A percentile compares a stretch with the other conserved stretches of the same genome.
Evolutionary conservation across 495 filamentous ascomycete genomes (phyloP).

Genomic region (Annulohypoxylon stygium): DNA sequence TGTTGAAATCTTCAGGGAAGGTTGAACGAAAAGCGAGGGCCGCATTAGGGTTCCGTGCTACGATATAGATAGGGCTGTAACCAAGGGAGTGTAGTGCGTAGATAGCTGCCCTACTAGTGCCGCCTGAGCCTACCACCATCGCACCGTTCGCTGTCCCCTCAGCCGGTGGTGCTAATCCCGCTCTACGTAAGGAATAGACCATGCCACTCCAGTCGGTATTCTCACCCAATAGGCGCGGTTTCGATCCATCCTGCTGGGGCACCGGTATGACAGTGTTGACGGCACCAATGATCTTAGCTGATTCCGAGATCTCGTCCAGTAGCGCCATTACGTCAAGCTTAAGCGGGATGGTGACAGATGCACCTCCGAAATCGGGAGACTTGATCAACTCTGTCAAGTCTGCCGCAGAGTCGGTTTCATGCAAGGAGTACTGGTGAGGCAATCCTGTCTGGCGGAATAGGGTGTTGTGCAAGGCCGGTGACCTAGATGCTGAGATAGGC

Average conservation of each 20-base stretch:
- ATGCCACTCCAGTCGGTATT: conserved; percentile 99
- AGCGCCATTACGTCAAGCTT: conserved; percentile 89
- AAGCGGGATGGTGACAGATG: conserved; percentile 94
- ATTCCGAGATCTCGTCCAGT: conserved; percentile 81
- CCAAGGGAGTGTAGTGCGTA: conserved; percentile 87
- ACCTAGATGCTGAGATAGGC: conserved; percentile 83
- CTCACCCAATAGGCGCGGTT: conserved; percentile 75
- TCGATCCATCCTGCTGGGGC: conserved; percentile 46
- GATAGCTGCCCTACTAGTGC: conserved; percentile 91
- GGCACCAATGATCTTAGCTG: conserved; percentile 87
- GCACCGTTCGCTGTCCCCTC: conserved; percentile 58
- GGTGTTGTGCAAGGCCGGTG: conserved; percentile 89
- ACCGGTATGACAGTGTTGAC: conserved; percentile 89
- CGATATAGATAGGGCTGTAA: conserved; percentile 86
- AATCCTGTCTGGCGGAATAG: conserved; percentile 84
- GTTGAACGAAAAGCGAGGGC: conserved; percentile 73
- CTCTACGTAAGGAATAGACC: conserved; percentile 80
- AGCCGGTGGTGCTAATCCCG: conserved; percentile 66
- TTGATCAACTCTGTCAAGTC: conserved; percentile 77
- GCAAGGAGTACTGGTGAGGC: conserved; percentile 85
- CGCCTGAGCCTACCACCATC: conserved; percentile 89
- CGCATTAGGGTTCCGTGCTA: conserved; percentile 80
- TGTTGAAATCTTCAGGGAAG: conserved; percentile 82
- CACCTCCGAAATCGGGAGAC: conserved; percentile 84
- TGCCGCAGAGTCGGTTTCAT: conserved; percentile 77